A percentile compares a stretch with the other conserved stretches of the same genome.
phyloP scores from a whole-genome alignment of 2,329 filamentous ascomycete species.

The Fusarium mangiferae region DNA sequence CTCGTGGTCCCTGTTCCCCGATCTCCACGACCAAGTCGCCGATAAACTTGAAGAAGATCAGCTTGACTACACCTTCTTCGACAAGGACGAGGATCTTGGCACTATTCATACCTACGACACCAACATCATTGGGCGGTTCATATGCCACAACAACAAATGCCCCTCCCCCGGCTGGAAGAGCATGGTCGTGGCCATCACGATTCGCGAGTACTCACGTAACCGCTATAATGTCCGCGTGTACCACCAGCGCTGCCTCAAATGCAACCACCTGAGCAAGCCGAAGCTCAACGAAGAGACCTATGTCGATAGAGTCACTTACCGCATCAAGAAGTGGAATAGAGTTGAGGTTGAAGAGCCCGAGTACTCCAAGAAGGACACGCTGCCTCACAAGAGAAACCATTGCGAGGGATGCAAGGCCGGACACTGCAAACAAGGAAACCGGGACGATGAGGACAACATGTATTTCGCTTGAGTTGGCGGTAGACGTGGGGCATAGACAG shows the following conservation, averaged over 20 bases:
- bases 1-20: background rate
- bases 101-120: background rate
- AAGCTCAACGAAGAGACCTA: background rate
- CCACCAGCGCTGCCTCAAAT: background rate
- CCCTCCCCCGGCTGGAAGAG: background rate
- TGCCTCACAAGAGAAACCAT: background rate
- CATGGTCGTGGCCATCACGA: background rate
- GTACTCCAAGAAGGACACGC: fast-evolving
- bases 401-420: background rate
- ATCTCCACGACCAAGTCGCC: background rate
- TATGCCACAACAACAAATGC: background rate
- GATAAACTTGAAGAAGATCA: background rate
- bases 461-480: background rate
- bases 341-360: fast-evolving
- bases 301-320: background rate
- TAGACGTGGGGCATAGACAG: background rate
- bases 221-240: background rate
- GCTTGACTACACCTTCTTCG: background rate
- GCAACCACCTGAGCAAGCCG: background rate
- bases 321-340: background rate
- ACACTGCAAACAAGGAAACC: fast-evolving
- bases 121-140: background rate
- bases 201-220: background rate
- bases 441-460: fast-evolving
- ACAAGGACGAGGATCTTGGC: background rate